Conservation (phyloP, 2,329 filamentous ascomycete genomes). For the Fusarium tupiense region DNA sequence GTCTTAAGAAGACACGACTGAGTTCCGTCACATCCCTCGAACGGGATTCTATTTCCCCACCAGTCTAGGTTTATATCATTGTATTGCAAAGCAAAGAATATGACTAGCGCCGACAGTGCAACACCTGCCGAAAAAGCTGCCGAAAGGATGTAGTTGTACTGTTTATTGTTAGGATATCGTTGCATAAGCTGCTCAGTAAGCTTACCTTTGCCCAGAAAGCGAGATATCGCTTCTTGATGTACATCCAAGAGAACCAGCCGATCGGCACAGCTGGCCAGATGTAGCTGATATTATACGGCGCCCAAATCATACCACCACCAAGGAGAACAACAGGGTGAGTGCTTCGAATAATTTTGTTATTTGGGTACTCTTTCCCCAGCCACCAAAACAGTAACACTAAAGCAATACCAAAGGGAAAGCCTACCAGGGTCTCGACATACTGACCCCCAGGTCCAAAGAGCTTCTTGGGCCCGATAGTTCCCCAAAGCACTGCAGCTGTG, state of each 20-base stretch:
- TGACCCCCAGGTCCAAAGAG: conserved; percentile 50
- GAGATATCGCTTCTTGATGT: conserved; percentile 55
- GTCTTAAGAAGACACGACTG: conserved; percentile 35
- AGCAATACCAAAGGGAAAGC: conserved; percentile 53
- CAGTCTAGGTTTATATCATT: conserved; percentile 50
- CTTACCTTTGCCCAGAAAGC: conserved; percentile 59
- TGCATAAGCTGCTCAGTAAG: not conserved
- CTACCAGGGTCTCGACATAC: conserved; percentile 49
- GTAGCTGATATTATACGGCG: conserved; percentile 59
- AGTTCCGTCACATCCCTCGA: conserved; percentile 43
- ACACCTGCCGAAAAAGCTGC: conserved; percentile 57
- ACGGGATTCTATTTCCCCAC: conserved; percentile 55
- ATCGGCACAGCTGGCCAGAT: conserved; percentile 58
- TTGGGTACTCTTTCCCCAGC: conserved; percentile 48
- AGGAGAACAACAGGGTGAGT: conserved; percentile 56
- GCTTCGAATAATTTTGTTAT: conserved; percentile 48
- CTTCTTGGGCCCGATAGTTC: conserved; percentile 51
- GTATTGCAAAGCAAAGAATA: conserved; percentile 60
- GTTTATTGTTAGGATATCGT: conserved; percentile 31
- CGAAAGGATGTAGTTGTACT: conserved; percentile 60
- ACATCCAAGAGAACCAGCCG: conserved; percentile 60
- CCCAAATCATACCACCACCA: conserved; percentile 52
- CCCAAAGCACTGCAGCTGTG: conserved; percentile 54
- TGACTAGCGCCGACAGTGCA: conserved; percentile 57
- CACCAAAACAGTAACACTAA: conserved; percentile 51